These are phyloP conservation scores for Oryza brachyantha DNA, from an alignment of 176 grass and related monocot species.

Conservation along the genomic window DNA sequence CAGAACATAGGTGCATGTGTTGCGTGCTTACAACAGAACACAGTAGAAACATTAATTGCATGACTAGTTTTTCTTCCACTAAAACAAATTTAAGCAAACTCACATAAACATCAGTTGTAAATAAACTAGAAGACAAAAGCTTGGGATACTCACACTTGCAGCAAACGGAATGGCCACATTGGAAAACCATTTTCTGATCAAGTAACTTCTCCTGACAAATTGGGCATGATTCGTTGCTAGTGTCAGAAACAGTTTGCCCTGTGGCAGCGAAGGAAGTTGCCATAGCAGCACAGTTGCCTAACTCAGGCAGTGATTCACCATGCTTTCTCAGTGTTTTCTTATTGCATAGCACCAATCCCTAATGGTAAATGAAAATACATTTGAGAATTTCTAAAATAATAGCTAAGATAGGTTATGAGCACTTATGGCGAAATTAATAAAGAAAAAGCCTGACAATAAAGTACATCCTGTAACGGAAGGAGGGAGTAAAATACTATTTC, in stretches of 20 bases:
- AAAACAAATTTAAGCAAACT: constrained; percentile 14
- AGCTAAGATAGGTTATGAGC: background rate
- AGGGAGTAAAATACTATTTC: constrained; percentile 8
- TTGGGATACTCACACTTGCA: constrained; percentile 80
- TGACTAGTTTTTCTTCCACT: constrained; percentile 25
- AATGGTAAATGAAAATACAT: constrained; percentile 28
- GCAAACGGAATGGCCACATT: constrained; percentile 88
- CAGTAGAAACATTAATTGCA: background rate
- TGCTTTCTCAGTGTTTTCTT: constrained; percentile 31
- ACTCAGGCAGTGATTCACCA: constrained; percentile 29
- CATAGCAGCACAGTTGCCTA: constrained; percentile 38
- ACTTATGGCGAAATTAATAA: constrained; percentile 13
- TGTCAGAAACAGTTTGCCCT: constrained; percentile 39
- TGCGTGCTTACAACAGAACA: constrained; percentile 1
- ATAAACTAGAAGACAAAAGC: constrained; percentile 30
- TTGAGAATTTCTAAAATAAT: constrained; percentile 27
- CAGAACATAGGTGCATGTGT: background rate
- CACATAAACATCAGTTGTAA: background rate
- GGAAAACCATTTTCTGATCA: constrained; percentile 90
- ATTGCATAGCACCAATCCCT: constrained; percentile 65
- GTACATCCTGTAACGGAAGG: background rate
- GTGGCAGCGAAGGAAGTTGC: constrained; percentile 28
- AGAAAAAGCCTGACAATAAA: background rate
- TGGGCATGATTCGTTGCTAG: constrained; percentile 67
- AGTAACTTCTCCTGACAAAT: constrained; percentile 84